Evolutionary conservation across 108 stramenopile genomes (phyloP).

Genomic region (Skeletonema grethae): DNA sequence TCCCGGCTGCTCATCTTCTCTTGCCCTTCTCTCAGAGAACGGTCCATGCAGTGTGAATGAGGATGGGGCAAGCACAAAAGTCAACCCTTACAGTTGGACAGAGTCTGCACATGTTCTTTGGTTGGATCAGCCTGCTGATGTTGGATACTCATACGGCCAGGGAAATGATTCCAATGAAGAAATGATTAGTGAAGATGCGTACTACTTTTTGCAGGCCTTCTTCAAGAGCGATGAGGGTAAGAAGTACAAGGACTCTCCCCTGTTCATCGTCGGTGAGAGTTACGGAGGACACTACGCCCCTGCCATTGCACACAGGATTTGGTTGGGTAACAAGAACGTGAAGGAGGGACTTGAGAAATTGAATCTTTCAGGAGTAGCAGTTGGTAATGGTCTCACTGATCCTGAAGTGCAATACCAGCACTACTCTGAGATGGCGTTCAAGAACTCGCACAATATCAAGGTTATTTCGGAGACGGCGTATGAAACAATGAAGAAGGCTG

Average conservation of each 20-base stretch:
- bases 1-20: constrained; percentile 87
- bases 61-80: constrained; percentile 84
- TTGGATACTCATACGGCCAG: constrained; percentile 93
- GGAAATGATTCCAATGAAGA: constrained; percentile 82
- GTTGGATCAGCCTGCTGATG: constrained; percentile 97
- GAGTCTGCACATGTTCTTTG: constrained; percentile 94
- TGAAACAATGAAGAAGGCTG: constrained; percentile 72
- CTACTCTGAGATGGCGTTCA: constrained; percentile 93
- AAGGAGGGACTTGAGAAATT: constrained; percentile 55
- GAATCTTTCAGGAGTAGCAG: constrained; percentile 87
- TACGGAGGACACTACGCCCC: constrained; percentile 98
- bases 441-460: constrained; percentile 89
- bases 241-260: constrained; percentile 67
- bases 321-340: constrained; percentile 60
- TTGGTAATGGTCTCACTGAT: constrained; percentile 96
- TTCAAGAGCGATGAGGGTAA: constrained; percentile 84
- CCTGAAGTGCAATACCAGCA: constrained; percentile 90
- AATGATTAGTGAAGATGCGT: constrained; percentile 95
- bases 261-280: constrained; percentile 86
- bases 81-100: constrained; percentile 94
- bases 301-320: constrained; percentile 81
- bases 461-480: constrained; percentile 76
- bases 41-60: constrained; percentile 93
- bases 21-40: constrained; percentile 94
- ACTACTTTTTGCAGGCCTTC: constrained; percentile 93